Base-by-base conservation (phyloP, 805 yeast species). In the Candida montana region DNA sequence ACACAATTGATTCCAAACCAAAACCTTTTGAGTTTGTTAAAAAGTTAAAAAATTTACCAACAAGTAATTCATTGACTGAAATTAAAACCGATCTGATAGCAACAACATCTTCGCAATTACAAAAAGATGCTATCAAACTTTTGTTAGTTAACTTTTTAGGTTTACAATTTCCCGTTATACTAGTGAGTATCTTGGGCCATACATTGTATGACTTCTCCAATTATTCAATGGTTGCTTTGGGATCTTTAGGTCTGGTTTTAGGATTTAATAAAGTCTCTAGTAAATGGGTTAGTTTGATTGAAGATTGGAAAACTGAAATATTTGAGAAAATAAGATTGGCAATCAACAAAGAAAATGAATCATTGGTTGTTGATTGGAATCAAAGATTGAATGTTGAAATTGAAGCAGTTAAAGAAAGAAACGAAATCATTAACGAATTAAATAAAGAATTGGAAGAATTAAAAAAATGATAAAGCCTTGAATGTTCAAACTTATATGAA, bases 201-300 rank as follows among this genome's bases (percentile, higher is more conserved):
- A 32, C 59, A 2, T 42, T 62, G 3, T 57, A 52, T 28, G 60
- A 57, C 31, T 62, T 55, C 35, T 51, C 62, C 0, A 19, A 47
- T 5, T 58, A 53, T 36, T 61, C 68, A 5, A 62, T 62, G 66
- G 47, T 53, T 20, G 58, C 62, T 3, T 36, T 63, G 12, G 61
- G 58, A 2, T 54, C 57, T 12, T 40, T 63, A 5, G 68, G 67
- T 15, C 18, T 54, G 5, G 56, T 53, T 3, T 34, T 57, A 18
- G 68, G 68, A 0, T 51, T 62, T 35, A 58, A 55, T 34, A 59
- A 58, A 40, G 55, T 62, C 15, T 51, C 61, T n/a, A 53, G 54
- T 24, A 33, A 44, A 9, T 62, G 66, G 65, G 45, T 57, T 8
- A 18, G 49, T 35, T 42, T 62, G 5, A 40, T 55, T 9, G 40